Conservation (phyloP, 331 rosid genomes). For the Ulmus americana region DNA sequence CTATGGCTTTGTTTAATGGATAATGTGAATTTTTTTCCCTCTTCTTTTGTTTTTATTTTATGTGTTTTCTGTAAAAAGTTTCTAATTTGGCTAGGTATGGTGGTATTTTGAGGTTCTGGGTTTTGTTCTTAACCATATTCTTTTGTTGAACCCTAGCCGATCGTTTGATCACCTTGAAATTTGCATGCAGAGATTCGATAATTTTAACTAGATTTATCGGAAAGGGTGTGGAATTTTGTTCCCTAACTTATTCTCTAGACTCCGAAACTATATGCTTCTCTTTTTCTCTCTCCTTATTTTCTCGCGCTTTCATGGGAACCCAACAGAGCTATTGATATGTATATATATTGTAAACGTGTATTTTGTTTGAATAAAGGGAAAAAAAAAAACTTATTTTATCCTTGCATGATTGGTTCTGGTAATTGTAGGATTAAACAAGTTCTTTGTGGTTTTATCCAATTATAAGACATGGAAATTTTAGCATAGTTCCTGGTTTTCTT, state of each 20-base stretch:
- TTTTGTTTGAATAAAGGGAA: not conserved
- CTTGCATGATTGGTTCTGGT: not conserved
- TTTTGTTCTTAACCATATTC: not conserved
- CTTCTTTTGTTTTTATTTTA: not conserved
- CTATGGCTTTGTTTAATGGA: not conserved
- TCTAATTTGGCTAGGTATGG: not conserved
- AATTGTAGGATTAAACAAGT: not conserved
- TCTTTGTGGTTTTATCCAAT: not conserved
- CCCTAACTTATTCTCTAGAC: not conserved
- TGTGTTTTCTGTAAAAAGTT: not conserved
- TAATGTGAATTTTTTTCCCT: slow-evolving; percentile 7
- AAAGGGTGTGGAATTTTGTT: not conserved
- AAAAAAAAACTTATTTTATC: not conserved
- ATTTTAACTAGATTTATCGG: not conserved
- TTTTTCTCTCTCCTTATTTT: not conserved
- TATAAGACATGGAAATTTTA: no score
- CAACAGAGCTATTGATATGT: not conserved
- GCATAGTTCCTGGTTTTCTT: not conserved
- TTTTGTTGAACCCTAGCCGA: slow-evolving; percentile 25
- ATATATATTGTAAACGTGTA: not conserved
- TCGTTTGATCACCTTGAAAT: slow-evolving; percentile 8
- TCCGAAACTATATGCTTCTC: not conserved
- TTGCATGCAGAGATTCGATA: not conserved
- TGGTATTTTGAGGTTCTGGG: not conserved
- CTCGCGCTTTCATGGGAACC: not conserved